phyloP scores from a whole-genome alignment of 306 rosid species.

The Delonix regia region DNA sequence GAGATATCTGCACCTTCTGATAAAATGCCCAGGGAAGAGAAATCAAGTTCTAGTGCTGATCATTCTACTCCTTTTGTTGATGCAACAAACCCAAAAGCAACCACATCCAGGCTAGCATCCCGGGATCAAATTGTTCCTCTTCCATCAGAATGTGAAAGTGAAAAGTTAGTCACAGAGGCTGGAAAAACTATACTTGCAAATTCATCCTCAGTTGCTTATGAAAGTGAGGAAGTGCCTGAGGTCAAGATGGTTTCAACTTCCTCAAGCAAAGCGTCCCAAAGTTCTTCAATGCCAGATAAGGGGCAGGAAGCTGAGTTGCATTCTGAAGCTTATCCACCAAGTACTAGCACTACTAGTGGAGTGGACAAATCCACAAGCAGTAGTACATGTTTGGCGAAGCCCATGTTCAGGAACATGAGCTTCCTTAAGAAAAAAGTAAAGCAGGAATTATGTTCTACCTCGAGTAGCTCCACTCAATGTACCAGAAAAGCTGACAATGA shows the following conservation, averaged over 20 bases:
- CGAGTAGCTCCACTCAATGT: constrained; percentile 47
- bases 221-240: constrained; percentile 43
- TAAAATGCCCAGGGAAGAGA: constrained; percentile 43
- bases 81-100: constrained; percentile 35
- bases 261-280: constrained; percentile 44
- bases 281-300: constrained; percentile 46
- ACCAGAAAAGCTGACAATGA: constrained; percentile 43
- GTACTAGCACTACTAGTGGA: constrained; percentile 49
- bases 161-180: constrained; percentile 33
- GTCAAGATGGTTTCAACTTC: constrained; percentile 45
- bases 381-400: constrained; percentile 60
- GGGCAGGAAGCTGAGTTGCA: constrained; percentile 44
- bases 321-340: constrained; percentile 52
- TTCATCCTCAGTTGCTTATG: constrained; percentile 39
- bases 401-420: constrained; percentile 63
- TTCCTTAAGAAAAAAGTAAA: constrained; percentile 69
- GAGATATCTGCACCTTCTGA: constrained; percentile 54
- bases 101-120: constrained; percentile 44
- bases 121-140: constrained; percentile 55
- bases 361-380: constrained; percentile 62
- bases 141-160: constrained; percentile 48
- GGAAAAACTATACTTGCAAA: constrained; percentile 43
- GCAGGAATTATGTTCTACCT: constrained; percentile 55
- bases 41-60: constrained; percentile 44
- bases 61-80: constrained; percentile 41